Evolutionary conservation across 352 stramenopile species (phyloP).

Genomic region (Phytophthora quininea): DNA sequence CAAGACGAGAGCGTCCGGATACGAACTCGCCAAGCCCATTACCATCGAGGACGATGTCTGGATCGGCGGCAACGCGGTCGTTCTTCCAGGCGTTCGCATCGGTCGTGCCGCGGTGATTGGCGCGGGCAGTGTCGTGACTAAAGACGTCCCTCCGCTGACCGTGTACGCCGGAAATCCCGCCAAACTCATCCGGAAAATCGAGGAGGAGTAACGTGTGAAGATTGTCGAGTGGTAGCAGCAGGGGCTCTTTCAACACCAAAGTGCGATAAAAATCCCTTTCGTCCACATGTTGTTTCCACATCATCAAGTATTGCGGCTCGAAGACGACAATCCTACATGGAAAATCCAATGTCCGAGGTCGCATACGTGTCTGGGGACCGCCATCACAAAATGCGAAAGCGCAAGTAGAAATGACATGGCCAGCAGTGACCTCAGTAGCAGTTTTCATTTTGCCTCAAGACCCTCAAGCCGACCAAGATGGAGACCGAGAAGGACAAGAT

Average conservation of each 20-base stretch:
- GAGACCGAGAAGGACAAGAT: slow-evolving; percentile 62
- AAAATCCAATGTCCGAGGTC: no score
- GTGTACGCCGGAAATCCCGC: slow-evolving; percentile 83
- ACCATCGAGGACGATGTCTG: slow-evolving; percentile 86
- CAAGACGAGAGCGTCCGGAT: slow-evolving; percentile 31
- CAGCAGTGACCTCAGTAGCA: no score
- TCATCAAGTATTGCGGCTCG: no score
- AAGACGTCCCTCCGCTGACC: slow-evolving; percentile 69
- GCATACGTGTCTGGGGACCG: no score
- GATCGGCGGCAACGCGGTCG: slow-evolving; percentile 77
- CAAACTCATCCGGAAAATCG: slow-evolving; percentile 74
- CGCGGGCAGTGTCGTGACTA: slow-evolving; percentile 79
- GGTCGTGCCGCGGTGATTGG: slow-evolving; percentile 70
- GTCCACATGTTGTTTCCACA: no score
- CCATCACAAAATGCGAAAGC: no score
- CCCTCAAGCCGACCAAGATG: slow-evolving; percentile 6
- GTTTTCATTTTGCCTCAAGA: not conserved
- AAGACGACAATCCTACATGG: no score
- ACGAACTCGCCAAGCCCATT: slow-evolving; percentile 64
- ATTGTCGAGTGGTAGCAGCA: no score
- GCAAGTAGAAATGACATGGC: no score
- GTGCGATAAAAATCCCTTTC: no score
- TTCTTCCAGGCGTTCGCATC: slow-evolving; percentile 73
- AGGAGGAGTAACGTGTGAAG: slow-evolving; percentile 12
- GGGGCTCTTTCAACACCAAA: no score